Evolutionary conservation across 2,329 filamentous ascomycete species (phyloP), one percentile per base, ranked within the genome.

Genomic region (Diaporthe amygdali): DNA sequence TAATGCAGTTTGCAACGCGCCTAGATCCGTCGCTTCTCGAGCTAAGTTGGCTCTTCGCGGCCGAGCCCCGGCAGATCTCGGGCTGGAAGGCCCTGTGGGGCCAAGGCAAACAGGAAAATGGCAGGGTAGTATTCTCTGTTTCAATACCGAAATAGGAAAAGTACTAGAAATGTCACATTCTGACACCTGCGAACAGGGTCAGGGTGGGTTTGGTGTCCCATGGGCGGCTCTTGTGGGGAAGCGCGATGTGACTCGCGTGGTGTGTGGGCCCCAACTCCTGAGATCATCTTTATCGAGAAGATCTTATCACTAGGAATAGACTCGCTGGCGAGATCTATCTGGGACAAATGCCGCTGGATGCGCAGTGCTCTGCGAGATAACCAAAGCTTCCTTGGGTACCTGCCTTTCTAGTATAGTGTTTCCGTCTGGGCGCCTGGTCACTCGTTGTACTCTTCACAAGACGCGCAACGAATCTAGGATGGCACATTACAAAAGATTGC

Each of bases 181-280:
- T 64, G 59, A 64, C 41, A 49, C 59, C 59, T 64, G 44, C 59
- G 30, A 64, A 25, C 59, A 64, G 27, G 59, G 59, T 37, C 59
- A 64, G 30, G 59, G 59, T 30, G 44, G 20, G 12, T 30, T 49
- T 44, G 44, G 30, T 44, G 12, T 64, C 59, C 41, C 41, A 47
- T 17, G 25, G 25, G 59, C 41, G 20, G 59, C 30, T 34, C 27
- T 47, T 63, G 59, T 63, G 59, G 59, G 41, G 59, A 63, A 63
- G 27, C 41, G 6, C 41, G 41, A 63, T 34, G 59, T 63, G 41
- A 63, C 56, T 61, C 41, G 56, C 41, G 56, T 63, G 56, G 41
- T 32, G 41, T 46, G 56, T 47, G 41, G 56, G 41, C 10, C 56
- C 14, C 1, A 22, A 17, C 27, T 9, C 41, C 41, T 63, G 39